Evolutionary conservation across 2,329 filamentous ascomycete genomes (phyloP), one percentile per base, ranked within the genome.

Genomic region (Tolypocladium tropicale): DNA sequence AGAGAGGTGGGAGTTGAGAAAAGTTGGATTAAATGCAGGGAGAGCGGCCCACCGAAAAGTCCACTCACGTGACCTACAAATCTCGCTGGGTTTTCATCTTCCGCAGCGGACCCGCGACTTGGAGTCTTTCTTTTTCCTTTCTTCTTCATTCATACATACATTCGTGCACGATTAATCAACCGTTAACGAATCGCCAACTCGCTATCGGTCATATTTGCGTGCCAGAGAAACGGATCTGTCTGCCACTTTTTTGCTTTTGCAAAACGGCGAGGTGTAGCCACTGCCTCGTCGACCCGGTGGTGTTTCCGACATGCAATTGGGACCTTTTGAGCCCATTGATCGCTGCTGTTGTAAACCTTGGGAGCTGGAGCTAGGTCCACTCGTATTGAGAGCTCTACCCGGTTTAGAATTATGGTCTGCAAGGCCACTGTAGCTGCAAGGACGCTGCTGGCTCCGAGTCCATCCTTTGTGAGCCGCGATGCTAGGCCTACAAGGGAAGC

Each of bases 131-230:
- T 53, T 61, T 61, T 62, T 63, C 55, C 57, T 62, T 62, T 66
- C 63, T 63, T 67, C 67, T 66, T 65, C 50, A 59, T 55, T 64
- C 68, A 79, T 72, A 81, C 78, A 72, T 60, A 65, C 69, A 68
- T 70, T 63, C 61, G 64, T 56, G 79, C 80, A 82, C 78, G 73
- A 80, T 76, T 76, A 82, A 83, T 83, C 80, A 83, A 83, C 78
- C 78, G 77, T 72, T 72, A 66, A 71, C 66, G 69, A 79, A 64
- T 74, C 70, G 56, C 68, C 72, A 69, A 81, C 76, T 79, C 72
- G 67, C 70, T 74, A 65, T 74, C 75, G 79, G 79, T 83, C 80
- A 83, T 79, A 82, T 80, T 79, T 79, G 70, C 71, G 76, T 81
- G 80, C 79, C 66, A 82, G 78, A 83, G 58, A 74, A 49, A 79